A percentile compares a stretch with the other conserved stretches of the same genome.
phyloP scores from a whole-genome alignment of 345 rosid species.

The Eucalyptus pauciflora region DNA sequence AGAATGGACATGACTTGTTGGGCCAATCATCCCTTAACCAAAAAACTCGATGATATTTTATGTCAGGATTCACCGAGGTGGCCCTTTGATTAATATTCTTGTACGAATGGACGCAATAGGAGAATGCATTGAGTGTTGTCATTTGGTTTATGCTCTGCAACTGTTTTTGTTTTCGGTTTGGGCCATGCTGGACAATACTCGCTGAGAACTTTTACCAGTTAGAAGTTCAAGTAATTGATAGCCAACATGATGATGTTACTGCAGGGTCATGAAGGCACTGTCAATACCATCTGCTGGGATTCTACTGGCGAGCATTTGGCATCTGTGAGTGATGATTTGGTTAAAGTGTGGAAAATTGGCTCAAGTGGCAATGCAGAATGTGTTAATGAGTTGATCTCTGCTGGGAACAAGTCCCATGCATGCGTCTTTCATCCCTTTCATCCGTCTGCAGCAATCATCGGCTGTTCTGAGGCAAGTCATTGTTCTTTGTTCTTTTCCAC shows the following conservation, averaged over 20 bases:
- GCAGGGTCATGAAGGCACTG: conserved; percentile 43
- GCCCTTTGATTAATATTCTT: background rate
- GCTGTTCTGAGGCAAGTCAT: conserved; percentile 45
- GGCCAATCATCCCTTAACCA: background rate
- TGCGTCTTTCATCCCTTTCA: conserved; percentile 12
- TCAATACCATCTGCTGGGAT: conserved; percentile 56
- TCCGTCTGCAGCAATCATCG: conserved; percentile 37
- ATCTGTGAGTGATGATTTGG: conserved; percentile 56
- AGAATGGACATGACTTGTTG: background rate
- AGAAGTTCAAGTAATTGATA: background rate
- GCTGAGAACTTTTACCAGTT: background rate
- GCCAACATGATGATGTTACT: background rate
- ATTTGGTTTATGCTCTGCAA: background rate
- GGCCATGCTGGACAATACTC: background rate
- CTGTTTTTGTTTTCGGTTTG: background rate
- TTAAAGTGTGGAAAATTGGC: conserved; percentile 48
- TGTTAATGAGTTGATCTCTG: background rate
- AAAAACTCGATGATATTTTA: background rate
- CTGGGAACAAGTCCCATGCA: conserved; percentile 25
- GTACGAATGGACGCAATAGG: background rate
- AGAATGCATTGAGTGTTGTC: background rate
- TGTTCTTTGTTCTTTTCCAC: background rate
- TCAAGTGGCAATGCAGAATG: conserved; percentile 3
- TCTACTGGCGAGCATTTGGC: conserved; percentile 44
- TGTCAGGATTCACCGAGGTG: background rate